Percentiles rank a stretch among this genome's conserved stretches.
Conservation (phyloP, 495 filamentous ascomycete species). For the Lentithecium fluviatile region DNA sequence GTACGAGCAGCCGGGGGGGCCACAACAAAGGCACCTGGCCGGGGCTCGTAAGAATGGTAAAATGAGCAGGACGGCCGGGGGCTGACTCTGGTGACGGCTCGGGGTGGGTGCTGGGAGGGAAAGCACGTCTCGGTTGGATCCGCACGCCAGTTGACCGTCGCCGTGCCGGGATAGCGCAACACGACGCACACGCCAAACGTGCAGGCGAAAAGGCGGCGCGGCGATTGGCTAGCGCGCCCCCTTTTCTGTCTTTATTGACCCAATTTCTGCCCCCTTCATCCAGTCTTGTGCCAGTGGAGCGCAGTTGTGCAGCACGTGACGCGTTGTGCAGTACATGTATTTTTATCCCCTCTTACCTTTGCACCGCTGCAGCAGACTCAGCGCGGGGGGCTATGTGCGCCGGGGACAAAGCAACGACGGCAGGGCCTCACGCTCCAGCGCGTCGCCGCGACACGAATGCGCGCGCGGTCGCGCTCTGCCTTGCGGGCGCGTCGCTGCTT, state of each 20-base stretch:
- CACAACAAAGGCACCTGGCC: not conserved
- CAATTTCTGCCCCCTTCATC: not conserved
- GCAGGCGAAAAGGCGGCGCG: not conserved
- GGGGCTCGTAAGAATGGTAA: slow-evolving; percentile 1
- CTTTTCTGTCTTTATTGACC: slow-evolving; percentile 26
- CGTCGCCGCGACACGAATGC: no score
- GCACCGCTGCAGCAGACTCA: no score
- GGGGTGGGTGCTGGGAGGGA: slow-evolving; percentile 10
- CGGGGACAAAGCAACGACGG: no score
- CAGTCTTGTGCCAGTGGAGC: not conserved
- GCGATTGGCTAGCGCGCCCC: slow-evolving; percentile 18
- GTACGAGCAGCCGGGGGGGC: not conserved
- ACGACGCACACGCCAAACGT: not conserved
- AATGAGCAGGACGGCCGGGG: slow-evolving; percentile 27
- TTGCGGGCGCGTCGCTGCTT: no score
- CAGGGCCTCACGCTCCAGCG: no score
- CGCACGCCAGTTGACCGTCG: not conserved
- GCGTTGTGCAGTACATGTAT: slow-evolving; percentile 3
- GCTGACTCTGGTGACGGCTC: slow-evolving; percentile 20
- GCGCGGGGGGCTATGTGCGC: no score
- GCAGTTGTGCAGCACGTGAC: slow-evolving; percentile 21
- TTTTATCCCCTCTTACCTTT: slow-evolving; percentile 23
- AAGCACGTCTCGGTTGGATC: slow-evolving; percentile 21
- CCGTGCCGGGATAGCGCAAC: slow-evolving; percentile 9
- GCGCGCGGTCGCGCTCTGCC: no score